Percentiles rank a stretch among this genome's conserved stretches.
These are phyloP conservation scores for Cryptococcus deneoformans DNA, from an alignment of 1,284 basidiomycete genomes.

Conservation along the genomic window DNA sequence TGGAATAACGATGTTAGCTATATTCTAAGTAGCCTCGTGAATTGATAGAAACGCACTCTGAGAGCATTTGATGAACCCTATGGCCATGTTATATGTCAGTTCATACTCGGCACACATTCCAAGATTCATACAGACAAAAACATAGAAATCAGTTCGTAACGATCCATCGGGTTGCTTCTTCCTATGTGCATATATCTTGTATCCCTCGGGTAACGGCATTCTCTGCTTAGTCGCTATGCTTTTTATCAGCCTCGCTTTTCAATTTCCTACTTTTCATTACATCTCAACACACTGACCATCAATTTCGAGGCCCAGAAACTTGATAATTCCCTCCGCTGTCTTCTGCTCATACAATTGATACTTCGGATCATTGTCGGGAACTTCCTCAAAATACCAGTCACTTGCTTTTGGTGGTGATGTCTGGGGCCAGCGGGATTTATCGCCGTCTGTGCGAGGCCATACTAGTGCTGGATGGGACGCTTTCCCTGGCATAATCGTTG, in stretches of 20 bases:
- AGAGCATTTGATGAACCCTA: slow-evolving; percentile 25
- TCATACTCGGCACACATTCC: neutral
- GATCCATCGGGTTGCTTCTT: slow-evolving; percentile 21
- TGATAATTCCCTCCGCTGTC: slow-evolving; percentile 9
- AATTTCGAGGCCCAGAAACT: slow-evolving; percentile 12
- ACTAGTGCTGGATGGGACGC: slow-evolving; percentile 13
- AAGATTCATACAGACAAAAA: slow-evolving; percentile 21
- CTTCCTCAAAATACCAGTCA: slow-evolving; percentile 14
- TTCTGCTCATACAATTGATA: slow-evolving; percentile 26
- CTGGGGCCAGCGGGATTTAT: slow-evolving; percentile 18
- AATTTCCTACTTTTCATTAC: neutral
- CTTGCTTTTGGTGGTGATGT: neutral
- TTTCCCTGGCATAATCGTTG: neutral
- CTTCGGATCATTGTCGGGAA: slow-evolving; percentile 15
- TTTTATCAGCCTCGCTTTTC: neutral
- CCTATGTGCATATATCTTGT: slow-evolving; percentile 31
- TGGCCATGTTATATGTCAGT: slow-evolving; percentile 1
- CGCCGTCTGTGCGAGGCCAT: slow-evolving; percentile 28
- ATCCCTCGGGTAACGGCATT: slow-evolving; percentile 29
- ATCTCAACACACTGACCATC: slow-evolving; percentile 3
- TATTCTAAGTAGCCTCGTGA: neutral
- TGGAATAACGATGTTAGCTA: neutral
- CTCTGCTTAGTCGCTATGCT: slow-evolving; percentile 10
- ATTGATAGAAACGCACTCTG: slow-evolving; percentile 13
- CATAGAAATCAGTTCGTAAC: slow-evolving; percentile 30